phyloP scores from a whole-genome alignment of 306 rosid species.

The Alnus glutinosa region DNA sequence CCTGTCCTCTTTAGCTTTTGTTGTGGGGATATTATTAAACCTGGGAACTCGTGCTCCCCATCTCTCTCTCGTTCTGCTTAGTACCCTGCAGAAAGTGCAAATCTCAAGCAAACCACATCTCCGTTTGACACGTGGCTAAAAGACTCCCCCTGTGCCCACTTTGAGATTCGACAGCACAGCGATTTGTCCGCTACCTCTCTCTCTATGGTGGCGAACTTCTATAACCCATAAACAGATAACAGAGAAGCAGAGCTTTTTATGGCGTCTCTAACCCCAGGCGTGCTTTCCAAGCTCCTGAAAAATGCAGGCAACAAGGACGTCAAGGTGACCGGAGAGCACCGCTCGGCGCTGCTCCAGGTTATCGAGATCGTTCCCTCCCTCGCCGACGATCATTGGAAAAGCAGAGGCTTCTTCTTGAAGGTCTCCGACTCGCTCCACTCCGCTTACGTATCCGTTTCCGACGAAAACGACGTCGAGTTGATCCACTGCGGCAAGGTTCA shows the following conservation, averaged over 20 bases:
- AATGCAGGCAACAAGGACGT: constrained; percentile 45
- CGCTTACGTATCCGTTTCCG: constrained; percentile 59
- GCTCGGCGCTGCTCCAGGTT: constrained; percentile 69
- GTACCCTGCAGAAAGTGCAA: constrained; percentile 3
- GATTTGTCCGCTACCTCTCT: not conserved
- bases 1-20: constrained; percentile 28
- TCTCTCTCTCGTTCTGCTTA: not conserved
- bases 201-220: not conserved
- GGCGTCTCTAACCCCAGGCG: constrained; percentile 80
- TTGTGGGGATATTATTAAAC: constrained; percentile 14
- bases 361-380: constrained; percentile 65
- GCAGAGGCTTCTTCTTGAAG: constrained; percentile 66
- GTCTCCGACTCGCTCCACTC: constrained; percentile 71
- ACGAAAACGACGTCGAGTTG: constrained; percentile 53
- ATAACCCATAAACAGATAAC: not conserved
- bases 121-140: constrained; percentile 43
- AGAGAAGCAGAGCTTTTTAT: constrained; percentile 17
- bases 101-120: constrained; percentile 31
- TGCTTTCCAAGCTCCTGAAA: constrained; percentile 66
- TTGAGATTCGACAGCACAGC: constrained; percentile 46
- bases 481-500: constrained; percentile 54
- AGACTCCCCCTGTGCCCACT: constrained; percentile 37
- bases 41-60: constrained; percentile 24
- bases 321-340: constrained; percentile 58
- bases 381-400: constrained; percentile 51